Conservation (phyloP, 805 yeast genomes). For the Wickerhamiella hasegawae region DNA sequence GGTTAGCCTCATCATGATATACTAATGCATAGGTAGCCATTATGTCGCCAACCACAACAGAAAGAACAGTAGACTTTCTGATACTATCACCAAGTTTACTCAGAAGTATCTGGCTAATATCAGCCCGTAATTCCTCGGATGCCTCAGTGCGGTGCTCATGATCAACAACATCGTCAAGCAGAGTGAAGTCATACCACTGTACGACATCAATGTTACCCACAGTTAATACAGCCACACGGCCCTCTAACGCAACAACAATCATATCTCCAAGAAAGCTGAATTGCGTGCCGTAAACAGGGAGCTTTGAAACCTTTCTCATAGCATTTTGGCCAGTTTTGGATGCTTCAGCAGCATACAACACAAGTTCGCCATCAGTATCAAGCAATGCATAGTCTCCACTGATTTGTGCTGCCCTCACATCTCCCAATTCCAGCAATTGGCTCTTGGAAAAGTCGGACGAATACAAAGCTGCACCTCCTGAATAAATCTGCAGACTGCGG, state of each 20-base stretch:
- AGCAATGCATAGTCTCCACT: not conserved
- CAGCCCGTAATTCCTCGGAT: not conserved
- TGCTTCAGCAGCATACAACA: not conserved
- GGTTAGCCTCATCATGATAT: not conserved
- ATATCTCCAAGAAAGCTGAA: not conserved
- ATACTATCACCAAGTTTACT: slow-evolving; percentile 4
- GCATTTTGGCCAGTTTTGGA: not conserved
- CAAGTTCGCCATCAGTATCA: not conserved
- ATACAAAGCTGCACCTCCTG: not conserved
- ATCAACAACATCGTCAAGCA: not conserved
- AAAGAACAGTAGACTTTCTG: no score
- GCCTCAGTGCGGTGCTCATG: not conserved
- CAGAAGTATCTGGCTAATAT: not conserved
- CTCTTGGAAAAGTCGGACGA: no score
- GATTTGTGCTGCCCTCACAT: not conserved
- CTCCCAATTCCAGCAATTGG: not conserved
- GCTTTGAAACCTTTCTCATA: not conserved
- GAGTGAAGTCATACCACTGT: not conserved
- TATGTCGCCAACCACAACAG: slow-evolving; percentile 7
- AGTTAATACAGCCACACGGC: not conserved
- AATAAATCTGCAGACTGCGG: not conserved
- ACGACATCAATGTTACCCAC: not conserved
- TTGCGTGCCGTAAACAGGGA: not conserved
- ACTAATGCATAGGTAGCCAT: slow-evolving; percentile 11
- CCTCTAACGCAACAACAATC: not conserved